A percentile compares a stretch with the other conserved stretches of the same genome.
Conservation (phyloP, 768 basidiomycete genomes). For the Nidularia sp. region DNA sequence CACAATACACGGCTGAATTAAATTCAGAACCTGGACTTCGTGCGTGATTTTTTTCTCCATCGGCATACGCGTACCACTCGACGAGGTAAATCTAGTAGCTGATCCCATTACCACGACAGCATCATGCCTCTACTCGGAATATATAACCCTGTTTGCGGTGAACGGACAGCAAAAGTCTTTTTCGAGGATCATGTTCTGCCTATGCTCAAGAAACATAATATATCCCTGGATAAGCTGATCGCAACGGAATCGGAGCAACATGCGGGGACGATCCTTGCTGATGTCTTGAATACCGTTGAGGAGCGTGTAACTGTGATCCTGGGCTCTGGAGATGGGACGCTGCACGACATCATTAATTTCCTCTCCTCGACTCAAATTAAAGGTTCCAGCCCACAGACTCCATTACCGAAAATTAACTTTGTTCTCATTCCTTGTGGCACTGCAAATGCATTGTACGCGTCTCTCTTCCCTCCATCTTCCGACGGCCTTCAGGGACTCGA, state of each 20-base stretch:
- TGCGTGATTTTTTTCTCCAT: too few relatives aligned
- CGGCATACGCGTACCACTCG: too few relatives aligned
- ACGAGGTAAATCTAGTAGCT: too few relatives aligned
- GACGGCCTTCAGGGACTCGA: slow-evolving; percentile 13
- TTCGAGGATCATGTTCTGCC: slow-evolving; percentile 63
- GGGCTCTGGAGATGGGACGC: slow-evolving; percentile 87
- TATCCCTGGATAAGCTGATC: slow-evolving; percentile 32
- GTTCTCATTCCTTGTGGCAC: slow-evolving; percentile 76
- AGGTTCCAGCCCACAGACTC: neutral
- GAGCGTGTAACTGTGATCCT: slow-evolving; percentile 46
- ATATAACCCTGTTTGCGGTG: slow-evolving; percentile 76
- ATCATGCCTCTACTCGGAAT: slow-evolving; percentile 41
- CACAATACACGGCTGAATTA: too few relatives aligned
- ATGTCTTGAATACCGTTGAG: slow-evolving; percentile 24
- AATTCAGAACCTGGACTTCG: too few relatives aligned
- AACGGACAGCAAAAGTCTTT: slow-evolving; percentile 49
- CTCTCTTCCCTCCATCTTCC: slow-evolving; percentile 56
- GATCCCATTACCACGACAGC: too few relatives aligned
- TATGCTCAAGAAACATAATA: slow-evolving; percentile 40
- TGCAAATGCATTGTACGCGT: slow-evolving; percentile 88
- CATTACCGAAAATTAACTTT: slow-evolving; percentile 29
- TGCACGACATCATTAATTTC: slow-evolving; percentile 82
- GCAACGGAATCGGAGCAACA: slow-evolving; percentile 51
- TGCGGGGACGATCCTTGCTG: slow-evolving; percentile 44
- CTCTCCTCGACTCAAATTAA: slow-evolving; percentile 25